A percentile compares a stretch with the other conserved stretches of the same genome.
Conservation (phyloP, 768 basidiomycete genomes). For the Suillus clintonianus region DNA sequence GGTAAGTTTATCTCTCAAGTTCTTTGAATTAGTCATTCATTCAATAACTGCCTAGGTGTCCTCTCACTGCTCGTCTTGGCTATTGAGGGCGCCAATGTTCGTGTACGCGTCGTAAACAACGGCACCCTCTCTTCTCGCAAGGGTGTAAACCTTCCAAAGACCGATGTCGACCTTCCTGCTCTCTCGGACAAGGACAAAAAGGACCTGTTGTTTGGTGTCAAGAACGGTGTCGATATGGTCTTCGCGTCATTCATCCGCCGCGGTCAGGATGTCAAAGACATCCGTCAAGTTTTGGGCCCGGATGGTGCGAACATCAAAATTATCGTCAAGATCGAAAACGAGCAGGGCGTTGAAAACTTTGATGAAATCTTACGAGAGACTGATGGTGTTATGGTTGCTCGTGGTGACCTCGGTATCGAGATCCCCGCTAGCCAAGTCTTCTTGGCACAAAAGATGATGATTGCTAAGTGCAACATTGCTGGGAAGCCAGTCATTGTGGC, state of each 20-base stretch:
- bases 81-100: conserved; percentile 79
- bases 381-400: conserved; percentile 99
- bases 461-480: conserved; percentile 96
- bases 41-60: conserved; percentile 48
- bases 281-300: conserved; percentile 90
- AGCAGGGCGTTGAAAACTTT: conserved; percentile 98
- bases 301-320: conserved; percentile 97
- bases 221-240: conserved; percentile 98
- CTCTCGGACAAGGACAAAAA: conserved; percentile 98
- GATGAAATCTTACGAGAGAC: conserved; percentile 95
- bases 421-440: conserved; percentile 99
- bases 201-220: conserved; percentile 92
- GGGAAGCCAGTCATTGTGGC: conserved; percentile 99
- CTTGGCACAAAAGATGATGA: conserved; percentile 99
- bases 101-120: conserved; percentile 86
- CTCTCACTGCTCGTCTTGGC: conserved; percentile 90
- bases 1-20: conserved; percentile 44
- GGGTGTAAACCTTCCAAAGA: conserved; percentile 99
- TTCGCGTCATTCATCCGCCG: conserved; percentile 99
- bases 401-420: conserved; percentile 98
- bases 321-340: conserved; percentile 99
- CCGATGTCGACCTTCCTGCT: conserved; percentile 94
- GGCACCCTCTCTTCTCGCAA: conserved; percentile 94
- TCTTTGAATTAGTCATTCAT: conserved; percentile 8
- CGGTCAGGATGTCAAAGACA: conserved; percentile 91